Evolutionary conservation across 2,329 filamentous ascomycete species (phyloP), one percentile per base, ranked within the genome.

Genomic region (Epichloe baconii): DNA sequence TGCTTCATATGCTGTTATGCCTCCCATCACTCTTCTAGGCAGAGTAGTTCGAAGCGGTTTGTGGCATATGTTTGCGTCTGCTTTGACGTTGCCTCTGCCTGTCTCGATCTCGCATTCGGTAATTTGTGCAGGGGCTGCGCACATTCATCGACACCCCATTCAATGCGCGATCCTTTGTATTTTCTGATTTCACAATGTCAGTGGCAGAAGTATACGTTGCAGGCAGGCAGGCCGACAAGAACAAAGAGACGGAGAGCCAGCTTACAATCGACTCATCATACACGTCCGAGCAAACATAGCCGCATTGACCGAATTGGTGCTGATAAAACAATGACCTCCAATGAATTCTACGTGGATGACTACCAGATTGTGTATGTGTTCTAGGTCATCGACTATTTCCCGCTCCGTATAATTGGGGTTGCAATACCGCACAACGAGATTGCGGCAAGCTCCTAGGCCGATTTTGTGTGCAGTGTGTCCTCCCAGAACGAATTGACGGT

Each of bases 321-420:
- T 82, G 56, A 94, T 80, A 63, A 79, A 79, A 53, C 78, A 84
- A 63, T 81, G 78, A 4, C 73, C 73, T 17, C 73, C 70, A 3
- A 68, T 65, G 63, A 86, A 83, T 7, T 68, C 66, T 44, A 93
- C 68, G 43, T 77, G 77, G 59, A 93, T 73, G 11, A 94, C 77
- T 21, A 83, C 71, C 1, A 94, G 73, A 55, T 87, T 86, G 69
- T 91, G 82, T 54, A 94, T 91, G 62, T 94, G 88, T 23, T 89
- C 83, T 38, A 93, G 73, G 58, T 94, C 85, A 4, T 82, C 75
- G 11, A 84, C 80, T 55, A 94, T 80, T 15, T 68, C 67, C 7
- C 77, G 68, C 56, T 82, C 82, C 0, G 81, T 88, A 57, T 86
- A 70, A 49, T 69, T 75, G 49, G 69, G 69, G 57, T 72, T 72